These are phyloP conservation scores for Flammula alnicola DNA, from an alignment of 1,284 basidiomycete genomes.

Conservation along the genomic window DNA sequence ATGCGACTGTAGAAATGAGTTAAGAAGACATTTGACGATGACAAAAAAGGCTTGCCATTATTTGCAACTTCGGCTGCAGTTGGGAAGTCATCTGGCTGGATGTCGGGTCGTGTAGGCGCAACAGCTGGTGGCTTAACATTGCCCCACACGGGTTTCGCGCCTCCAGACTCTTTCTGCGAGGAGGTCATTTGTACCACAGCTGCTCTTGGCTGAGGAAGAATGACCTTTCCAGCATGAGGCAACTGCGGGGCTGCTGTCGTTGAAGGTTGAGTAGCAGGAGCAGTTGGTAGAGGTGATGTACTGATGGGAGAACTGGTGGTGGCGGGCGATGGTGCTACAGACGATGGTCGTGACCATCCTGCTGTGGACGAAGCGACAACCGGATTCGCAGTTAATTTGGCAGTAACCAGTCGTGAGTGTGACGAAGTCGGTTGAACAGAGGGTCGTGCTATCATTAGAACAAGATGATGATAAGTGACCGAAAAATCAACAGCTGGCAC, in stretches of 20 bases:
- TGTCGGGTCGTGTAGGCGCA: conserved; percentile 41
- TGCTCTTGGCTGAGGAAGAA: conserved; percentile 67
- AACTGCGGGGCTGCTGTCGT: conserved; percentile 49
- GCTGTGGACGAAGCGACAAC: conserved; percentile 60
- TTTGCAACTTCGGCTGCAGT: conserved; percentile 91
- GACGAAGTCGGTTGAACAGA: conserved; percentile 55
- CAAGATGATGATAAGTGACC: conserved; percentile 9
- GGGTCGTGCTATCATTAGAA: conserved; percentile 55
- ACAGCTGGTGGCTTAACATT: conserved; percentile 48
- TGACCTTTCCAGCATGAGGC: conserved; percentile 64
- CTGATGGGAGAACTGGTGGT: conserved; percentile 48
- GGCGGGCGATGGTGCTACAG: conserved; percentile 59
- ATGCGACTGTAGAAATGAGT: conserved; percentile 19
- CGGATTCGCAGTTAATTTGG: conserved; percentile 78
- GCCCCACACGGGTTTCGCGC: conserved; percentile 66
- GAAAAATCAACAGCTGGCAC: conserved; percentile 1
- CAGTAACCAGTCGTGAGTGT: conserved; percentile 79
- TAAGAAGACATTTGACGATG: background rate
- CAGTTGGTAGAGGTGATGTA: conserved; percentile 49
- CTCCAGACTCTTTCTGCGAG: conserved; percentile 46
- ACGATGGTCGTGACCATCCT: conserved; percentile 81
- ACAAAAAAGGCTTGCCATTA: conserved; percentile 48
- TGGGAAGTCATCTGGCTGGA: conserved; percentile 73
- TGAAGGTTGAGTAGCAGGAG: conserved; percentile 40
- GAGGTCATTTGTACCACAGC: conserved; percentile 39